Base-by-base conservation (phyloP, 2,329 filamentous ascomycete species). In the Seiridium unicorne region DNA sequence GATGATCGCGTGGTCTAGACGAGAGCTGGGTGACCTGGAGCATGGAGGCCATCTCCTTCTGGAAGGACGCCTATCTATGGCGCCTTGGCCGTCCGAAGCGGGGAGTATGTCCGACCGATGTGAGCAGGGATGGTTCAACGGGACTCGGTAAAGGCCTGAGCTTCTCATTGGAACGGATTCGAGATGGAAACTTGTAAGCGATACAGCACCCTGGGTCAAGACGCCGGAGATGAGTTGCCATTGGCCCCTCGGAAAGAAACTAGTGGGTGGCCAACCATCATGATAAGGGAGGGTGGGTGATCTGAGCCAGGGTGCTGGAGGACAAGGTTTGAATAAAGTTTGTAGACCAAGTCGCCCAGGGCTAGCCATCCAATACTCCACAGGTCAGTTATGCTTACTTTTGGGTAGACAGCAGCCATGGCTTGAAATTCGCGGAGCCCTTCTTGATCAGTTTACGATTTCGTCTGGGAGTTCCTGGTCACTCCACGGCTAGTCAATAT, bases 41-140 rank as follows among this genome's bases (percentile, higher is more conserved):
- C 59, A 65, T 66, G 68, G 67, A 66, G 62, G 51, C 62, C 60
- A 70, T 68, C 70, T 70, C 62, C 65, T 71, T 69, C 61, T 55
- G 70, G 70, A 72, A 72, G 70, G 70, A 67, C 65, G 58, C 67
- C 63, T 66, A 67, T 67, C 65, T 62, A 62, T 64, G 46, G 60
- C 54, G 62, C 18, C 55, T 58, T 58, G 55, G 55, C 55, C 38
- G 26, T 38, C 57, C 57, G 48, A 51, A 57, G 54, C 44, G 54
- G 54, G 40, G 54, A 46, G 54, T 48, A 57, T 46, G 40, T 57
- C 44, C 54, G 38, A 44, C 38, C 32, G 42, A 44, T 57, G 54
- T 32, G 40, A 34, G 44, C 54, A 57, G n/a, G 54, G 54, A 32
- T 57, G 10, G 54, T 26, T 32, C 44, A 26, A 44, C 35, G n/a